These are phyloP conservation scores for Fusarium luffae DNA, from an alignment of 2,329 filamentous ascomycete species.

Conservation along the genomic window DNA sequence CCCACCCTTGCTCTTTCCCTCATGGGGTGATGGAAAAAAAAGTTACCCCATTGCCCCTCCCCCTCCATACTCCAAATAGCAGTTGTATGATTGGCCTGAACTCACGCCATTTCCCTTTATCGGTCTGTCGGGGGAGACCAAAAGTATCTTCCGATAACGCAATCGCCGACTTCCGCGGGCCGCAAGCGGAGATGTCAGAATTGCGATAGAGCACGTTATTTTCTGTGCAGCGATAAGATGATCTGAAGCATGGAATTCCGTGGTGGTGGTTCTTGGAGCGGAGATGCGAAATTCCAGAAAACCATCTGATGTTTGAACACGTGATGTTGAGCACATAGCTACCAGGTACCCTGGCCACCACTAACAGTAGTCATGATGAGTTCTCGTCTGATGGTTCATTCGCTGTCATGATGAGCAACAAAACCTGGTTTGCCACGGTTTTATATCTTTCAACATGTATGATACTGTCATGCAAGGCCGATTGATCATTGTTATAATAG, in stretches of 20 bases:
- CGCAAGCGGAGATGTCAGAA: constrained; percentile 45
- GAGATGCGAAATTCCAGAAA: constrained; percentile 36
- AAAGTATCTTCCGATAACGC: constrained; percentile 24
- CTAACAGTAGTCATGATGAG: neutral
- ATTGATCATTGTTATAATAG: neutral
- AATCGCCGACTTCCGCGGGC: constrained; percentile 46
- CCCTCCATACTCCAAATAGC: constrained; percentile 38
- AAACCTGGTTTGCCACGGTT: neutral
- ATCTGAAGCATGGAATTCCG: constrained; percentile 14
- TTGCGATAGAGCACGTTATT: constrained; percentile 31
- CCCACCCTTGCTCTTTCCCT: constrained; percentile 16
- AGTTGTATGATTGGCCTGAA: constrained; percentile 41
- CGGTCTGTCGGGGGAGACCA: constrained; percentile 43
- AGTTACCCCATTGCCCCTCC: constrained; percentile 33
- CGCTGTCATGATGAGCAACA: neutral
- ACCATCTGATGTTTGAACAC: neutral
- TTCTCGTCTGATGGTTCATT: neutral
- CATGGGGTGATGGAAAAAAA: constrained; percentile 31
- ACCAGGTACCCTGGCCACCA: neutral
- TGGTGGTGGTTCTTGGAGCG: constrained; percentile 21
- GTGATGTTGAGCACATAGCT: neutral
- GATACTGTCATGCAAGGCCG: neutral
- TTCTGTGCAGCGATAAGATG: constrained; percentile 13
- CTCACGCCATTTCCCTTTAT: constrained; percentile 51
- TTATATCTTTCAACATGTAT: neutral